phyloP scores from a whole-genome alignment of 305 asterid species.

The Petunia hybrid region DNA sequence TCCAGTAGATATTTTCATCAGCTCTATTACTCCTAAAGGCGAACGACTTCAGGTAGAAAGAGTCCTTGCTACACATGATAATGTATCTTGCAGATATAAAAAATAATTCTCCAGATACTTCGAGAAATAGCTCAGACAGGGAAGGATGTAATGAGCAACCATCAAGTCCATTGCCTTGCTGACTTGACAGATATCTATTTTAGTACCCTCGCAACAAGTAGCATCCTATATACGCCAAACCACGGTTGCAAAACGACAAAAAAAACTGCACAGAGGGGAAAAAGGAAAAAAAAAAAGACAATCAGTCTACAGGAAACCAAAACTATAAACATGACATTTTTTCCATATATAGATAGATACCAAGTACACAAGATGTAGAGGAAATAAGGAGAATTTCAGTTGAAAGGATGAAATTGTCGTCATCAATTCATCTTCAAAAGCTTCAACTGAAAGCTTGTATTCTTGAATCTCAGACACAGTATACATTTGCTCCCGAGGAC shows the following conservation, averaged over 20 bases:
- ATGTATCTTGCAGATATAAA: constrained; percentile 63
- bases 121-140: constrained; percentile 54
- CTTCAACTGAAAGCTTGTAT: constrained; percentile 56
- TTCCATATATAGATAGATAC: constrained; percentile 53
- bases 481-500: constrained; percentile 47
- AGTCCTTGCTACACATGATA: constrained; percentile 60
- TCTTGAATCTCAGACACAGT: constrained; percentile 58
- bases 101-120: constrained; percentile 70
- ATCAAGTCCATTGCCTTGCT: constrained; percentile 47
- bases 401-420: constrained; percentile 67
- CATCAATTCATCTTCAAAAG: constrained; percentile 58
- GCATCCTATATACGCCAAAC: constrained; percentile 71
- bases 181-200: constrained; percentile 52
- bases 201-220: constrained; percentile 56
- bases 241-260: constrained; percentile 58
- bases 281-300: constrained; percentile 40
- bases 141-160: constrained; percentile 41
- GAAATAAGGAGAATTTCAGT: constrained; percentile 73
- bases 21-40: constrained; percentile 46
- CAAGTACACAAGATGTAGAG: constrained; percentile 67
- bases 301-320: constrained; percentile 39
- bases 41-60: constrained; percentile 44
- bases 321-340: constrained; percentile 24
- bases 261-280: constrained; percentile 56
- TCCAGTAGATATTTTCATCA: constrained; percentile 47